A percentile compares a stretch with the other conserved stretches of the same genome.
Evolutionary conservation across 2,329 filamentous ascomycete genomes (phyloP).

Genomic region (Aspergillus puulaauensis): DNA sequence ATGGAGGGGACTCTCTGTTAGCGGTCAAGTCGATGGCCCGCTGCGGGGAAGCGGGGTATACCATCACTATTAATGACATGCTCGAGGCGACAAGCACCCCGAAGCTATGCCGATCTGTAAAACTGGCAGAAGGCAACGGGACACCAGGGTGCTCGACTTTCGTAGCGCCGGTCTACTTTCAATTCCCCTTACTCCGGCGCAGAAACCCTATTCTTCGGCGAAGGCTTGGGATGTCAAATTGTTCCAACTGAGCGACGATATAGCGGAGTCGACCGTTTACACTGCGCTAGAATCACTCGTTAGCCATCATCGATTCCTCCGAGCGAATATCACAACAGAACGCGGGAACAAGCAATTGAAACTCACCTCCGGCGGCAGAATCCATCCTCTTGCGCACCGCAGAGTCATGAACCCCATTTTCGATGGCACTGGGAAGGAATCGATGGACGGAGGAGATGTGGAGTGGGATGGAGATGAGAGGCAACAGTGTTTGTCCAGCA

Average conservation of each 20-base stretch:
- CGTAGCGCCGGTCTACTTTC: not conserved
- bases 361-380: not conserved
- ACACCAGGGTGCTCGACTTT: not conserved
- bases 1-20: slow-evolving; percentile 10
- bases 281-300: not conserved
- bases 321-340: not conserved
- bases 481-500: slow-evolving; percentile 2
- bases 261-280: not conserved
- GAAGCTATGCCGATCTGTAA: slow-evolving; percentile 3
- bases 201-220: not conserved
- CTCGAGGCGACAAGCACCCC: slow-evolving; percentile 5
- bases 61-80: slow-evolving; percentile 8
- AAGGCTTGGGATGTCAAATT: slow-evolving; percentile 2
- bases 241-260: not conserved
- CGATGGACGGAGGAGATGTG: not conserved
- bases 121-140: not conserved
- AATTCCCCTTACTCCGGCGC: not conserved
- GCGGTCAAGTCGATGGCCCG: slow-evolving; percentile 8
- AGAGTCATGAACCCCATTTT: not conserved
- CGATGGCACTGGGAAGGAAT: not conserved
- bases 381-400: not conserved
- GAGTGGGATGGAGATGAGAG: not conserved
- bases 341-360: not conserved
- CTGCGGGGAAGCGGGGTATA: slow-evolving; percentile 11
- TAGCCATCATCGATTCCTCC: not conserved